These are phyloP conservation scores for Thalassiosira allenii DNA, from an alignment of 352 stramenopile genomes.

Conservation along the genomic window DNA sequence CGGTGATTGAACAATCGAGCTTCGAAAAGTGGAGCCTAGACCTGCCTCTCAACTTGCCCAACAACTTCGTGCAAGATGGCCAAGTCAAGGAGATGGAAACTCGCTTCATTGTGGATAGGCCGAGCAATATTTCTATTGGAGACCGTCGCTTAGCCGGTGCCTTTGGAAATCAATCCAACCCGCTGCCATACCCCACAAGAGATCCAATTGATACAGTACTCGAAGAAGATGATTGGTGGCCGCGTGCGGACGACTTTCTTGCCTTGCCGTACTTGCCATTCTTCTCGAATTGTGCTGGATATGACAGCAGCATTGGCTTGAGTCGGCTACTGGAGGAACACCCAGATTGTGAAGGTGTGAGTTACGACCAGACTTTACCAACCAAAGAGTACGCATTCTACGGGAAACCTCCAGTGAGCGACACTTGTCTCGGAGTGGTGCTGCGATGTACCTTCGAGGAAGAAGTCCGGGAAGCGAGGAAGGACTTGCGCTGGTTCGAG, in stretches of 20 bases:
- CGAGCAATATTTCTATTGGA: constrained; percentile 92
- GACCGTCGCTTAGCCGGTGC: constrained; percentile 64
- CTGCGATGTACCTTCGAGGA: constrained; percentile 93
- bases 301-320: constrained; percentile 93
- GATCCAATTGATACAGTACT: constrained; percentile 45
- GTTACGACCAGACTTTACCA: constrained; percentile 89
- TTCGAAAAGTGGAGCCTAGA: constrained; percentile 87
- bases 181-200: constrained; percentile 3
- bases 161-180: not conserved
- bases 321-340: constrained; percentile 94
- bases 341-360: constrained; percentile 90
- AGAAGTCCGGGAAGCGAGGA: constrained; percentile 63
- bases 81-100: constrained; percentile 86
- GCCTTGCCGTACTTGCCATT: constrained; percentile 95
- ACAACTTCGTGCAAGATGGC: constrained; percentile 44
- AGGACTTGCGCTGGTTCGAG: constrained; percentile 78
- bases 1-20: constrained; percentile 87
- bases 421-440: constrained; percentile 58
- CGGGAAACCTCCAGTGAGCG: constrained; percentile 34
- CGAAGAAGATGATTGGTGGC: constrained; percentile 36
- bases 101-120: constrained; percentile 89
- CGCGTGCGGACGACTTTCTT: constrained; percentile 40
- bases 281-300: constrained; percentile 95
- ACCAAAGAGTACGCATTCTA: constrained; percentile 89
- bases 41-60: constrained; percentile 94